Base-by-base conservation (phyloP, 371 early-diverging fungal species). In the Mucor lusitanicus region DNA sequence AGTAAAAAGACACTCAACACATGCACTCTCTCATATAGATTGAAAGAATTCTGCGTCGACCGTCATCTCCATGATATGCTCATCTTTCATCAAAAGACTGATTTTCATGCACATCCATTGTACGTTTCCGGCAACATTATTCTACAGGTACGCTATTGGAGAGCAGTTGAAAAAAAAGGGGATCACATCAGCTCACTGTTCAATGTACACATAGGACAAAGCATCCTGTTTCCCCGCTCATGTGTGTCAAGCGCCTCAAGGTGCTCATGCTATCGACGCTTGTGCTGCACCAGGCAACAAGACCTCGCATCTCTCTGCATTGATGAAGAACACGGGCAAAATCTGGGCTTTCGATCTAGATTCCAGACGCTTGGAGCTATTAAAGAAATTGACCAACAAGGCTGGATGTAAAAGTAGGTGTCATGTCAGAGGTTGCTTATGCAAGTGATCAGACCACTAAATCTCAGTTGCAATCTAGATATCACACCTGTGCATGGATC, bases 261-360 rank as follows among this genome's bases (percentile, higher is more conserved):
- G 84, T 27, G 81, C 89, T 1, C 83, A 87, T 65, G 96, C 94
- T 2, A 92, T 99, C 59, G 99, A 99, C 82, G 95, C 95, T 4
- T 99, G 99, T 76, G 98, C 99, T 19, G 99, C 99, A 0, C 99
- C 99, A 6, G 99, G 99, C n/a, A 99, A 96, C 77, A 99, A 97
- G 77, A 97, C 98, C 9, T 91, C 96, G 40, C 97, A 98, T 73
- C 74, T 99, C 33, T 87, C 94, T 3, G 89, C 91, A 58, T 72
- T 95, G 23, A 92, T 98, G 92, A 87, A 87, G 17, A 94, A 95
- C 64, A 84, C 84, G 6, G 99, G 99, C 11, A 84, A 80, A 58
- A 90, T 99, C 37, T 94, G 88, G 79, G 99, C 99, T 0, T 93
- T 97, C 69, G 99, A 99, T 77, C 82, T 87, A 69, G 94, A 98